A percentile compares a stretch with the other conserved stretches of the same genome.
phyloP scores from a whole-genome alignment of 768 basidiomycete genomes.

The Gymnopilus junonius region DNA sequence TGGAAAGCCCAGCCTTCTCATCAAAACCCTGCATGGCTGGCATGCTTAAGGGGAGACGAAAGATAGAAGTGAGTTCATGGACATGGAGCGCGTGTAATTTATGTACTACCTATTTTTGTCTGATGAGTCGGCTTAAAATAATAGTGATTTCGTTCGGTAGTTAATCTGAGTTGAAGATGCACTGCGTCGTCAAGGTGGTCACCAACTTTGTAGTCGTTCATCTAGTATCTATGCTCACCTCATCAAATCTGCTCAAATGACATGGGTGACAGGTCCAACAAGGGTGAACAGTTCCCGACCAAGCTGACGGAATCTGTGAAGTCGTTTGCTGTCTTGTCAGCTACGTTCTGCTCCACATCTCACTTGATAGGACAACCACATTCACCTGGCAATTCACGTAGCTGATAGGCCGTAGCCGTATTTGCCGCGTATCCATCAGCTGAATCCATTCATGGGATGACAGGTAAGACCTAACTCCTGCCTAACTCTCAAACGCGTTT shows the following conservation, averaged over 20 bases:
- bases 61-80: not conserved
- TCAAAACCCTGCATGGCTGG: slow-evolving; percentile 1
- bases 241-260: not conserved
- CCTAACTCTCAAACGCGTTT: too few relatives aligned
- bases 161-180: not conserved
- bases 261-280: not conserved
- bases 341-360: not conserved
- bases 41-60: not conserved
- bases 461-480: too few relatives aligned
- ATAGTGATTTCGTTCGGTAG: too few relatives aligned
- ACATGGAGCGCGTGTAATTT: not conserved
- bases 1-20: not conserved
- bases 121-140: not conserved
- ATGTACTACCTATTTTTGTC: not conserved
- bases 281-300: not conserved
- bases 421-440: too few relatives aligned
- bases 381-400: not conserved
- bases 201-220: not conserved
- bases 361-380: not conserved
- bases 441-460: too few relatives aligned
- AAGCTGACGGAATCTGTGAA: not conserved
- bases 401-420: not conserved
- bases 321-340: not conserved
- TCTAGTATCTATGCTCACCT: not conserved
- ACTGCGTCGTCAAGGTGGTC: not conserved